A percentile compares a stretch with the other conserved stretches of the same genome.
Conservation (phyloP, 2,329 filamentous ascomycete species). For the Fulvia fulva region DNA sequence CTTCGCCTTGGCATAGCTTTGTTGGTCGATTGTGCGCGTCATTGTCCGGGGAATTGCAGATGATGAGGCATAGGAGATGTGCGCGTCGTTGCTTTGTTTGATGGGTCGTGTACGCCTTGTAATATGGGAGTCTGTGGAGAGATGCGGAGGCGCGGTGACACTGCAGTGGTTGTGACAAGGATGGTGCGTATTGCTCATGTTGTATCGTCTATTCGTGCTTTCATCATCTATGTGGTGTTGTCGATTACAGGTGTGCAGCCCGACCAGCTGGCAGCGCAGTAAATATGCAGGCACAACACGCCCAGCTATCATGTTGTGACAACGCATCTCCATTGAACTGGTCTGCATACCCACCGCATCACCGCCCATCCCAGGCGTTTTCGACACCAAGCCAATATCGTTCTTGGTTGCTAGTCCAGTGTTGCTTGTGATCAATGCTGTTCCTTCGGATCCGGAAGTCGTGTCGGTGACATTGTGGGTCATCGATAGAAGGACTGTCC, state of each 20-base stretch:
- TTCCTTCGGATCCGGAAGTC: slow-evolving; percentile 19
- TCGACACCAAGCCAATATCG: slow-evolving; percentile 30
- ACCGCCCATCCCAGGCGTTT: slow-evolving; percentile 25
- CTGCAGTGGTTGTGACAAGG: neutral
- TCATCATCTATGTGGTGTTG: neutral
- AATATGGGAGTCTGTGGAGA: too few relatives aligned
- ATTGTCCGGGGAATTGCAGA: neutral
- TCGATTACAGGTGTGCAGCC: neutral
- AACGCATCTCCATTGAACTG: neutral
- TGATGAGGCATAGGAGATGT: too few relatives aligned
- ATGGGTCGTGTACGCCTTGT: neutral
- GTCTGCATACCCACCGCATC: neutral
- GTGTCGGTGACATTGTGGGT: slow-evolving; percentile 18
- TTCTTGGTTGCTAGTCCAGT: slow-evolving; percentile 28
- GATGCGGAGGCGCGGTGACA: neutral
- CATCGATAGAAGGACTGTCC: slow-evolving; percentile 8
- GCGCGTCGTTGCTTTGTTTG: neutral
- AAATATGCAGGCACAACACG: neutral
- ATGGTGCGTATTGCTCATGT: neutral
- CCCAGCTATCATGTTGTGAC: too few relatives aligned
- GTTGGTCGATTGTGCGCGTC: neutral
- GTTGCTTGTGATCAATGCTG: slow-evolving; percentile 13
- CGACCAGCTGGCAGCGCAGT: neutral
- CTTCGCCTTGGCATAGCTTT: neutral
- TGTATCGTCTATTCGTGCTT: neutral